A percentile compares a stretch with the other conserved stretches of the same genome.
Evolutionary conservation across 1,139 yeast species (phyloP).

Genomic region (Blastobotrys persicus): DNA sequence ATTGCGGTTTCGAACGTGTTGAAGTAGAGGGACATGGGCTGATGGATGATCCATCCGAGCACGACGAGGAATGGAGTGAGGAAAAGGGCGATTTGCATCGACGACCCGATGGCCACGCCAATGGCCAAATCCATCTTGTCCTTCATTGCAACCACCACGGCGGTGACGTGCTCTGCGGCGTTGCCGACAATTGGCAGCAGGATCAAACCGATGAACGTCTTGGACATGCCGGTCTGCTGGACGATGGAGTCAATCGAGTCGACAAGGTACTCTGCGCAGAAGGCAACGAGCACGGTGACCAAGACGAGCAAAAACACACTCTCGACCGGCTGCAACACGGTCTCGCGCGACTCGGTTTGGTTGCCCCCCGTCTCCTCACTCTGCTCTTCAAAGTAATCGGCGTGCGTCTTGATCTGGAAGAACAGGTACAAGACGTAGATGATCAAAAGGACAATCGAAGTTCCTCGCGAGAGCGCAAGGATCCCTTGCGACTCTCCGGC

Average conservation of each 20-base stretch:
- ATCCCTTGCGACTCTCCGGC: conserved; percentile 46
- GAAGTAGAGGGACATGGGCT: conserved; percentile 90
- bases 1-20: conserved; percentile 93
- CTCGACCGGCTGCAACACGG: conserved; percentile 22
- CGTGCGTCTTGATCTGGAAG: conserved; percentile 89
- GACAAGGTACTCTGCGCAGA: conserved; percentile 91
- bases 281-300: conserved; percentile 78
- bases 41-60: conserved; percentile 84
- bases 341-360: background rate
- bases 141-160: conserved; percentile 89
- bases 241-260: conserved; percentile 91
- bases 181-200: conserved; percentile 96
- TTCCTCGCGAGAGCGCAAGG: conserved; percentile 78
- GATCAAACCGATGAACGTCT: conserved; percentile 91
- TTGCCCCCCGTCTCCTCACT: conserved; percentile 28
- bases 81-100: conserved; percentile 90
- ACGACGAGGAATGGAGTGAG: conserved; percentile 94
- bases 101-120: conserved; percentile 97
- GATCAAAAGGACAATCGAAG: conserved; percentile 72
- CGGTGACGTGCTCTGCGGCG: conserved; percentile 98
- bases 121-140: conserved; percentile 97
- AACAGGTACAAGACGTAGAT: conserved; percentile 75
- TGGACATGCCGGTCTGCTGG: conserved; percentile 76
- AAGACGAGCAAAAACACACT: conserved; percentile 43
- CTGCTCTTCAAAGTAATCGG: conserved; percentile 52